Conservation (phyloP, 768 basidiomycete species). For the Clavulina sp. region DNA sequence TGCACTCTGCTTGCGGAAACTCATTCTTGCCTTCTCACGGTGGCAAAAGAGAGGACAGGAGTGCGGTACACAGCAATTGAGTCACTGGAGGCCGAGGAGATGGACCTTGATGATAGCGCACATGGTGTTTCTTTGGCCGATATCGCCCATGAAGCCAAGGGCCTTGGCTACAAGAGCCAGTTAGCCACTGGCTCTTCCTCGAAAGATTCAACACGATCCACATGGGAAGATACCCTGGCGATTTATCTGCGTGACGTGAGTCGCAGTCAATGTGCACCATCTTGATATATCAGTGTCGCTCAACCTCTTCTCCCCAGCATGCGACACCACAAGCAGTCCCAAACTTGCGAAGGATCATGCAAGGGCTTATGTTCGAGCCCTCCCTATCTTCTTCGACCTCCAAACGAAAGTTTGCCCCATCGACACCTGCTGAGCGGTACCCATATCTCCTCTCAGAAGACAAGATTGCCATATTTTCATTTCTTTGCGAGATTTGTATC, state of each 20-base stretch:
- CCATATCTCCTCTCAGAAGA: constrained; percentile 53
- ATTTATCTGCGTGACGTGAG: constrained; percentile 82
- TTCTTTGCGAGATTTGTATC: constrained; percentile 77
- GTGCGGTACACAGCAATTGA: constrained; percentile 54
- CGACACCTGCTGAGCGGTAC: constrained; percentile 50
- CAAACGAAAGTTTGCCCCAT: constrained; percentile 28
- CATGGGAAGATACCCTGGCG: constrained; percentile 84
- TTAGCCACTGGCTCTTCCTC: no score
- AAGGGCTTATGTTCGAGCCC: constrained; percentile 54
- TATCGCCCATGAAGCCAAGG: constrained; percentile 51
- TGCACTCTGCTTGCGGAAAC: constrained; percentile 73
- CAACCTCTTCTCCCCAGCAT: constrained; percentile 30
- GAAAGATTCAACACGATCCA: constrained; percentile 52
- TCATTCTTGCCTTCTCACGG: constrained; percentile 77
- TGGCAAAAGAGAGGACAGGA: constrained; percentile 67
- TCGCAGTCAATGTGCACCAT: constrained; percentile 14
- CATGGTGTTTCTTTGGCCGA: constrained; percentile 31
- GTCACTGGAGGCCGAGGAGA: constrained; percentile 22
- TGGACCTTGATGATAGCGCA: constrained; percentile 24
- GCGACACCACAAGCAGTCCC: constrained; percentile 59
- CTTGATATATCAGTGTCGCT: neutral
- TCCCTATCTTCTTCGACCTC: constrained; percentile 31
- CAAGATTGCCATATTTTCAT: constrained; percentile 70
- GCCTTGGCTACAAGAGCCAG: constrained; percentile 45
- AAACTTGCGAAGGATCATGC: constrained; percentile 49